Conservation (phyloP, 2,329 filamentous ascomycete species). For the Clonostachys solani region DNA sequence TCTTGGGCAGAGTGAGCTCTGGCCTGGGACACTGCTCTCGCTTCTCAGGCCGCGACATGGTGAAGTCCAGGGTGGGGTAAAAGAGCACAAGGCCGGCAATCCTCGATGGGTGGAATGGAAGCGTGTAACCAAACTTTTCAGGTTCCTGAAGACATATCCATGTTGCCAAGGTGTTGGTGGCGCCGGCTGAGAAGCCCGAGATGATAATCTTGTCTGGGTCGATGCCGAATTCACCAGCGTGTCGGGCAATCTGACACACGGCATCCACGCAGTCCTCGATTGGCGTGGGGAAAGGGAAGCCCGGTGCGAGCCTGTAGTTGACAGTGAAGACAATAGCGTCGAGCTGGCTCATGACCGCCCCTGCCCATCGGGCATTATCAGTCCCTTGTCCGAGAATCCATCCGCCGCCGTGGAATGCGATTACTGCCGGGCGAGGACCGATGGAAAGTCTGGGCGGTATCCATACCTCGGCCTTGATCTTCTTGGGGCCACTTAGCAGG, state of each 20-base stretch:
- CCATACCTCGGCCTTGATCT: constrained; percentile 44
- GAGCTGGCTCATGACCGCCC: constrained; percentile 43
- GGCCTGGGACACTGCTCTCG: constrained; percentile 48
- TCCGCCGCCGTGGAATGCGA: constrained; percentile 66
- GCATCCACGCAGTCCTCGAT: constrained; percentile 64
- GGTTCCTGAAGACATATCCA: constrained; percentile 41
- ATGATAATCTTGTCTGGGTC: constrained; percentile 52
- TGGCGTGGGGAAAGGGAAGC: constrained; percentile 58
- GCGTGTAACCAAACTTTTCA: constrained; percentile 27
- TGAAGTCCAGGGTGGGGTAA: constrained; percentile 61
- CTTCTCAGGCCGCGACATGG: constrained; percentile 49
- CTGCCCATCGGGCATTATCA: constrained; percentile 59
- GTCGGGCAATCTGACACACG: constrained; percentile 52
- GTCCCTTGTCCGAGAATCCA: constrained; percentile 60
- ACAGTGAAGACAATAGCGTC: constrained; percentile 59
- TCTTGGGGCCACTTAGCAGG: constrained; percentile 23
- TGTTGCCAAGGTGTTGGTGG: constrained; percentile 46
- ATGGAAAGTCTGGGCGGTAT: constrained; percentile 24
- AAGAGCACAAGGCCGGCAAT: constrained; percentile 53
- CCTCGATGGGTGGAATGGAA: constrained; percentile 29
- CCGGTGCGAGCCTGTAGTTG: constrained; percentile 65
- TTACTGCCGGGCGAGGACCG: constrained; percentile 46
- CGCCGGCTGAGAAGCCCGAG: constrained; percentile 62
- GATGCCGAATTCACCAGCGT: constrained; percentile 52
- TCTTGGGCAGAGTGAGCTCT: constrained; percentile 52